A percentile compares a stretch with the other conserved stretches of the same genome.
Evolutionary conservation across 139 green algal genomes (phyloP).

Genomic region (Trebouxia sp.): DNA sequence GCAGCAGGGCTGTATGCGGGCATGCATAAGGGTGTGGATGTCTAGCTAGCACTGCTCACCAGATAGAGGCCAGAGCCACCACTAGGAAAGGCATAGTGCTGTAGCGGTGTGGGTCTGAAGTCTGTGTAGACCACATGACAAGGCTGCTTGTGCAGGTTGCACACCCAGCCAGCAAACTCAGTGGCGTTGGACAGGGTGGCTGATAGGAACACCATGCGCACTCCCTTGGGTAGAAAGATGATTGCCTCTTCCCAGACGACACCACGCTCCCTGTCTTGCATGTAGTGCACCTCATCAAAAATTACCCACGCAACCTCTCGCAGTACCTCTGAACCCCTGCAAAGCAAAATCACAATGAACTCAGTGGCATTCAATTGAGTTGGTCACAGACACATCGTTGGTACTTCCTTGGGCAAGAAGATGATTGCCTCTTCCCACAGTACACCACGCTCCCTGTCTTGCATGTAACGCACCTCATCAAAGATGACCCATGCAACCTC

Average conservation of each 20-base stretch:
- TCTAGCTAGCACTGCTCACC: too few relatives aligned
- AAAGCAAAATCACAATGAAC: constrained; percentile 75
- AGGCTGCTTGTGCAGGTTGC: constrained; percentile 77
- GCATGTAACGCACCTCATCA: constrained; percentile 98
- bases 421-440: constrained; percentile 99
- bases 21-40: too few relatives aligned
- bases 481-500: constrained; percentile 96
- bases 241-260: constrained; percentile 99
- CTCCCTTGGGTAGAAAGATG: constrained; percentile 86
- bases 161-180: constrained; percentile 95
- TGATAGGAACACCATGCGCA: constrained; percentile 83
- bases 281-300: constrained; percentile 99
- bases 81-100: constrained; percentile 89
- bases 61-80: constrained; percentile 80
- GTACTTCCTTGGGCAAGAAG: constrained; percentile 74
- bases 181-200: constrained; percentile 94
- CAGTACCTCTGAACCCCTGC: constrained; percentile 83
- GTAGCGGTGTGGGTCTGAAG: constrained; percentile 92
- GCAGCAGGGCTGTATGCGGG: too few relatives aligned
- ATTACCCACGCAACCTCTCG: constrained; percentile 92
- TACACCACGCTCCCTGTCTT: constrained; percentile 95
- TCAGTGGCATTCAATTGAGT: constrained; percentile 94
- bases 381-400: constrained; percentile 88
- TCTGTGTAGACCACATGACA: constrained; percentile 98
- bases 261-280: constrained; percentile 94